Evolutionary conservation across 768 basidiomycete genomes (phyloP), one percentile per base, ranked within the genome.

Genomic region (Tulasnella sp.): DNA sequence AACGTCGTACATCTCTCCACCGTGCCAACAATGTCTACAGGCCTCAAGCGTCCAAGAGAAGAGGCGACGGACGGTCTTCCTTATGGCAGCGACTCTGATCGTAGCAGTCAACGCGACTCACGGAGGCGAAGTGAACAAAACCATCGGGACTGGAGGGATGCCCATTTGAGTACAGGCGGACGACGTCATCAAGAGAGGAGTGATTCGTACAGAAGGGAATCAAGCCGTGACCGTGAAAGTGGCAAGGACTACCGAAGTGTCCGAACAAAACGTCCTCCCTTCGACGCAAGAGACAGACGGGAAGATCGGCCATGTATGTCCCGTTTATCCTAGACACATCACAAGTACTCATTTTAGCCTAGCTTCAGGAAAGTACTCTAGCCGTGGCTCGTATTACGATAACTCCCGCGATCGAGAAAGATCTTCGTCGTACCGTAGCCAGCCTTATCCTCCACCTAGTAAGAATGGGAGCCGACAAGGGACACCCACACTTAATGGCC

Each of bases 81-180:
- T 62, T 73, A 73, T n/a, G 72, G 72, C n/a, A 68, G 72, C 26
- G 66, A 68, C 44, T 67, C 66, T 9, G 42, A 73, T 29, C 37
- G 72, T n/a, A 67, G 65, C 26, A 59, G n/a, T 40, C 22, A n/a
- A 32, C 40, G 66, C 17, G 72, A 73, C 42, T 36, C 34, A n/a
- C 67, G 41, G 22, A 39, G 72, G 34, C 69, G 59, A 32, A 65
- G 68, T 36, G 74, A 67, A 12, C 34, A 86, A 35, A 88, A 88
- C 36, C 81, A 83, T 3, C 84, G 84, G 75, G 87, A 89, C 75
- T 90, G 90, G 89, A 81, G 88, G 71, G 91, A 92, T 74, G 88
- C 87, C 0, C 85, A 89, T 75, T 76, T 89, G 77, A 86, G 80
- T 79, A 29, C 26, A 59, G 52, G 52, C 52, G 52, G 52, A 78